Evolutionary conservation across 1,284 basidiomycete species (phyloP).

Genomic region (Leccinum griseonigrum): DNA sequence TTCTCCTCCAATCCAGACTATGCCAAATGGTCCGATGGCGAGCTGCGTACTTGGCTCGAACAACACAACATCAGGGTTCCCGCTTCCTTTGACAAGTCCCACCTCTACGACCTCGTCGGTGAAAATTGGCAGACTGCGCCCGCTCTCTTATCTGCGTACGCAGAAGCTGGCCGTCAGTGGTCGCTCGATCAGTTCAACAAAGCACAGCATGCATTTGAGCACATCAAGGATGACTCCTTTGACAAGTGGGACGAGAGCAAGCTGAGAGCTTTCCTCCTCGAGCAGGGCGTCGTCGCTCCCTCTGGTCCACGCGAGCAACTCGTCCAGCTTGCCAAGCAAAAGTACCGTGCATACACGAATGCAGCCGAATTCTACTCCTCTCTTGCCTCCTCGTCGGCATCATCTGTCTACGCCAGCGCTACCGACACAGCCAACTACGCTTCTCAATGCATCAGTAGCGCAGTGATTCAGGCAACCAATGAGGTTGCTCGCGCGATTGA

Average conservation of each 20-base stretch:
- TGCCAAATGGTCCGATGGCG: conserved; percentile 57
- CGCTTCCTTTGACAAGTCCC: conserved; percentile 41
- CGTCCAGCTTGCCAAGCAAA: conserved; percentile 70
- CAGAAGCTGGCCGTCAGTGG: conserved; percentile 40
- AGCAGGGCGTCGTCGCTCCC: conserved; percentile 83
- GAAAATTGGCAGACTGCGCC: conserved; percentile 60
- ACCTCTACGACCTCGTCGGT: conserved; percentile 57
- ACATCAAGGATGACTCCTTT: conserved; percentile 54
- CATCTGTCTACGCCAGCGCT: conserved; percentile 44
- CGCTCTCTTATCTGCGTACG: conserved; percentile 25
- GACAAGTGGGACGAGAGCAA: conserved; percentile 81
- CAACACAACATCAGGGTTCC: conserved; percentile 66
- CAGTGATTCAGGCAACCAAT: conserved; percentile 51
- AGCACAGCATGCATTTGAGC: conserved; percentile 67
- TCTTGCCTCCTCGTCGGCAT: conserved; percentile 53
- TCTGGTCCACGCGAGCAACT: conserved; percentile 79
- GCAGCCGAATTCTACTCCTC: conserved; percentile 54
- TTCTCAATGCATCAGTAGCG: conserved; percentile 41
- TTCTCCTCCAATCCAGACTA: conserved; percentile 44
- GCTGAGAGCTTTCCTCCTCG: conserved; percentile 80
- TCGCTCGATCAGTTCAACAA: conserved; percentile 57
- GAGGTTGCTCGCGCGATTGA: conserved; percentile 61
- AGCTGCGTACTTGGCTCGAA: conserved; percentile 71
- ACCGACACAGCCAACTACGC: conserved; percentile 38
- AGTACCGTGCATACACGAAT: conserved; percentile 57